Evolutionary conservation across 1,284 basidiomycete species (phyloP).

Genomic region (Inonotus obliquus): DNA sequence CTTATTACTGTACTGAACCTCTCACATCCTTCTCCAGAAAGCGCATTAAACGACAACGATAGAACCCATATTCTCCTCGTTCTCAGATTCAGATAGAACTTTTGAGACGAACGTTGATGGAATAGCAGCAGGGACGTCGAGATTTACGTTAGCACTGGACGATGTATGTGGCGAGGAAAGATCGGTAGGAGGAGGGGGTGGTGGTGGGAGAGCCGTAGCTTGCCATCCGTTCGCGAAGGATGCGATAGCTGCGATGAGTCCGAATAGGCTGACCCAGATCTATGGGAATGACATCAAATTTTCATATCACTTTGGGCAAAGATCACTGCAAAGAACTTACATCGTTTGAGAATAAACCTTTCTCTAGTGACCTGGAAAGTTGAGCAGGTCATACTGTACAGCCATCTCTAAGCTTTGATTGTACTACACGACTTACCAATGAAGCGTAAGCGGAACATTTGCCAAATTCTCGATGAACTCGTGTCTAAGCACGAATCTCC

Average conservation of each 20-base stretch:
- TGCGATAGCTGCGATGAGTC: slow-evolving; percentile 56
- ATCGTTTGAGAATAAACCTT: slow-evolving; percentile 60
- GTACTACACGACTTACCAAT: slow-evolving; percentile 54
- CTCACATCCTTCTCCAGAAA: too few species aligned
- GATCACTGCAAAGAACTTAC: slow-evolving; percentile 32
- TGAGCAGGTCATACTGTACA: neutral
- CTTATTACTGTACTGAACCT: neutral
- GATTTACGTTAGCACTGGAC: neutral
- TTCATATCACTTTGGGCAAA: neutral
- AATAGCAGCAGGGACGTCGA: neutral
- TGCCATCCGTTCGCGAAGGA: slow-evolving; percentile 74
- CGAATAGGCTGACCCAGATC: slow-evolving; percentile 60
- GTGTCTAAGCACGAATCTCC: slow-evolving; percentile 68
- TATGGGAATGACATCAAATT: slow-evolving; percentile 24
- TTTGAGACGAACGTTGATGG: neutral
- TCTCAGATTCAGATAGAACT: neutral
- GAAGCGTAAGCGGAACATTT: slow-evolving; percentile 76
- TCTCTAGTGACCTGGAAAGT: slow-evolving; percentile 57
- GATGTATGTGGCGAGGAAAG: neutral
- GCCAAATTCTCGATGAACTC: slow-evolving; percentile 71
- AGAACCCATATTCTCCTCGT: neutral
- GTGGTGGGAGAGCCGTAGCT: slow-evolving; percentile 53
- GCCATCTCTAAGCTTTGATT: neutral
- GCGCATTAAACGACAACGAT: neutral
- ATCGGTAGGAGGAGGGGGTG: slow-evolving; percentile 4